Base-by-base conservation (phyloP, 768 basidiomycete species). In the Amanita rimosa region DNA sequence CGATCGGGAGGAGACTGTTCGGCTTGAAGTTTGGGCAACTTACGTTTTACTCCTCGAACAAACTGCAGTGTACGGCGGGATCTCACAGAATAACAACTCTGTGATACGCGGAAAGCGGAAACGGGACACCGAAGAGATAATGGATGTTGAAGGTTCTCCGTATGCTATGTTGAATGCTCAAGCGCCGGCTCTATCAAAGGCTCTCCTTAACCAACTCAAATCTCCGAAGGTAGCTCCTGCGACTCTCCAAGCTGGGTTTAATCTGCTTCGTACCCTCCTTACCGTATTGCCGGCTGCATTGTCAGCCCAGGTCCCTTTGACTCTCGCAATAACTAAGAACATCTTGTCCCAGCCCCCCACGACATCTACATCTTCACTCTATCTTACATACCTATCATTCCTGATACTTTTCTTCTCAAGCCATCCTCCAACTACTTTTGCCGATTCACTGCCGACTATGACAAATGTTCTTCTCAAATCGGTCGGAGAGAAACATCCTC, bases 1-100 rank as follows among this genome's bases (percentile, higher is more conserved):
- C 35, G 96, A 99, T 62, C 83, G 96, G 38, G 96, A 99, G 66
- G 86, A 93, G 58, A 95, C 88, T 3, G 96, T 98, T 26, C 78
- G 87, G 27, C 68, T 96, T 24, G 96, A 99, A 62, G 74, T 98
- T 13, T 94, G 95, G 85, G 72, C 83, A 0, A 85, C 95, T 0
- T 94, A 94, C 60, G 78, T 75, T 29, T 67, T 75, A 0, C 74
- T 99, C 9, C 74, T 99, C 35, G 85, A 75, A 44, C 94, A 95
- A 66, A 94, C 92, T 1, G 72, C 75, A 17, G 70, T 89, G 41
- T 92, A 91, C 52, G 88, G 85, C 14, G 81, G 81, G 8, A 62
- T 75, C 2, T 69, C 76, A 1, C 78, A 79, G 52, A 64, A 59
- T 46, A 74, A 74, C 44, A 78, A 71, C 55, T 65, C 64, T 13